These are phyloP conservation scores for Jatropha curcas DNA, from an alignment of 345 rosid species.

Conservation along the genomic window DNA sequence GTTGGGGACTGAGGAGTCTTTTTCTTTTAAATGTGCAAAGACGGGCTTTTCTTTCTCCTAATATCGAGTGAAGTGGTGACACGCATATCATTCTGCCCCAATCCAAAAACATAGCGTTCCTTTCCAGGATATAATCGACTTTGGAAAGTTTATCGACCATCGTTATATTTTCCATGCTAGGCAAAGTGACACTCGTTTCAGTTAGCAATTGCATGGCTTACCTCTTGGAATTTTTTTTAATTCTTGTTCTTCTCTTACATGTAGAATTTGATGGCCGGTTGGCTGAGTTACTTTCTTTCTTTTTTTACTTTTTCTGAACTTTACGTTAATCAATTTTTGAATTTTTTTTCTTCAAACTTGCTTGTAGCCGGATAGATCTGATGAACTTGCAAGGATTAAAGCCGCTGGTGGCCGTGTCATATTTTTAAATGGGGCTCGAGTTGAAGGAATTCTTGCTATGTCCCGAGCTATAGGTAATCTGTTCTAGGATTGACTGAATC, in stretches of 20 bases:
- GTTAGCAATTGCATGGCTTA: too few relatives aligned
- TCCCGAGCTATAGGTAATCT: slow-evolving; percentile 81
- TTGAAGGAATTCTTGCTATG: slow-evolving; percentile 82
- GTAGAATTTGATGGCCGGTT: too few relatives aligned
- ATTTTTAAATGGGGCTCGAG: slow-evolving; percentile 59
- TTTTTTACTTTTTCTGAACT: neutral
- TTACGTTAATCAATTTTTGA: neutral
- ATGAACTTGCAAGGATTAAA: slow-evolving; percentile 69
- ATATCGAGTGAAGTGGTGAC: too few relatives aligned
- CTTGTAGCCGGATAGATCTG: slow-evolving; percentile 74
- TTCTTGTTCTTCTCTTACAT: neutral
- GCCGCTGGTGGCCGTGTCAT: slow-evolving; percentile 73
- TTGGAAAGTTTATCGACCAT: too few relatives aligned
- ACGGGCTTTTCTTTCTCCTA: too few relatives aligned
- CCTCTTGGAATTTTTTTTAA: too few relatives aligned
- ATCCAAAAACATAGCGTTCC: too few relatives aligned
- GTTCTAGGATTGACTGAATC: slow-evolving; percentile 7
- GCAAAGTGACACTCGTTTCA: neutral
- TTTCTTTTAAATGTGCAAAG: too few relatives aligned
- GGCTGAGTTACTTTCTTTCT: too few relatives aligned
- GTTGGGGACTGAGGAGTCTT: too few relatives aligned
- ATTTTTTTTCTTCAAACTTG: neutral
- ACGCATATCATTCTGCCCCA: too few relatives aligned
- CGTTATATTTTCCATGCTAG: neutral
- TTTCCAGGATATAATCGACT: too few relatives aligned